A percentile compares a stretch with the other conserved stretches of the same genome.
Evolutionary conservation across 2,329 filamentous ascomycete genomes (phyloP).

Genomic region (Colletotrichum noveboracense): DNA sequence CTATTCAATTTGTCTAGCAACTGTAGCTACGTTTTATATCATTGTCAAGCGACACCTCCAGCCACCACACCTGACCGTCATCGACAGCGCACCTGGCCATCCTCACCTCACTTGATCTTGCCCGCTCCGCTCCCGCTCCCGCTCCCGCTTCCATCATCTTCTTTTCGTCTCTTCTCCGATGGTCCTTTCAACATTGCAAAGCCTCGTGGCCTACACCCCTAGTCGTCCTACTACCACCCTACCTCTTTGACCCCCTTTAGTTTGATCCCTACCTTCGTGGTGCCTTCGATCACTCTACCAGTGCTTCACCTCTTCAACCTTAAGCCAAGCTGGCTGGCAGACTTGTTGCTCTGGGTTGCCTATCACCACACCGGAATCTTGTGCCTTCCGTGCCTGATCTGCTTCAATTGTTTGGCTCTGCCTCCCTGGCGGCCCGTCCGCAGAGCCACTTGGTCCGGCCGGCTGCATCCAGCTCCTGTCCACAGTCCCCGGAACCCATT

Average conservation of each 20-base stretch:
- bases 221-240: not conserved
- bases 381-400: constrained; percentile 23
- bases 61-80: not conserved
- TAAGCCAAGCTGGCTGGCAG: constrained; percentile 9
- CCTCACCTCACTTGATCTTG: constrained; percentile 11
- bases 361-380: constrained; percentile 26
- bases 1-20: not conserved
- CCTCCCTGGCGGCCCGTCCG: constrained; percentile 2
- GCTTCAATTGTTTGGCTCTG: not conserved
- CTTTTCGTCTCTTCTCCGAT: not conserved
- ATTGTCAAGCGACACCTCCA: not conserved
- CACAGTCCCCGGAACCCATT: not conserved
- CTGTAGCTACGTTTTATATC: not conserved
- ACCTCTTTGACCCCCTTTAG: not conserved
- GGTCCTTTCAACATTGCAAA: not conserved
- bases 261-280: not conserved
- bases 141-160: not conserved
- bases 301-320: not conserved
- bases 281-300: not conserved
- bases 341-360: constrained; percentile 25
- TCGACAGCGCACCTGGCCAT: constrained; percentile 12
- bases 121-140: constrained; percentile 15
- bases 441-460: constrained; percentile 5
- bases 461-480: not conserved
- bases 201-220: not conserved